A percentile compares a stretch with the other conserved stretches of the same genome.
phyloP scores from a whole-genome alignment of 805 yeast genomes.

The Zygosaccharomyces rouxii region DNA sequence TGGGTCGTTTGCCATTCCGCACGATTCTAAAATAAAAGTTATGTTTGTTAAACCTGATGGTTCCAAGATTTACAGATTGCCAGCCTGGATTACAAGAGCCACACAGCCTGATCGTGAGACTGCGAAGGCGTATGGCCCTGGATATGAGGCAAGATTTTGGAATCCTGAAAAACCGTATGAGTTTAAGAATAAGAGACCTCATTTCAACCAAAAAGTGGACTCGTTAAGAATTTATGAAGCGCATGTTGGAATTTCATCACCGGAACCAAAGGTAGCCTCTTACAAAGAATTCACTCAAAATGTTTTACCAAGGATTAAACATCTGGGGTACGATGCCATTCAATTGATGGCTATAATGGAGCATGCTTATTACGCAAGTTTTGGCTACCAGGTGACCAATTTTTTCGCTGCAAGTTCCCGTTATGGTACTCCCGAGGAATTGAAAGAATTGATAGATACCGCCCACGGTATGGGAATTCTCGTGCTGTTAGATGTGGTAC shows the following conservation, averaged over 20 bases:
- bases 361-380: conserved; percentile 96
- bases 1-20: conserved; percentile 59
- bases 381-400: conserved; percentile 94
- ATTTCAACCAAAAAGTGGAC: conserved; percentile 38
- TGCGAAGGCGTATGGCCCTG: conserved; percentile 37
- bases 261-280: conserved; percentile 79
- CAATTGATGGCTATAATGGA: conserved; percentile 99
- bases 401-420: conserved; percentile 89
- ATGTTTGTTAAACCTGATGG: conserved; percentile 63
- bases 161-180: conserved; percentile 61
- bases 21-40: conserved; percentile 74
- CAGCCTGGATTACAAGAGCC: conserved; percentile 86
- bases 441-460: conserved; percentile 82
- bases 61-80: conserved; percentile 69
- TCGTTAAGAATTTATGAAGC: conserved; percentile 85
- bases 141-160: conserved; percentile 91
- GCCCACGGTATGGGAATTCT: conserved; percentile 87
- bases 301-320: conserved; percentile 76
- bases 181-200: conserved; percentile 66
- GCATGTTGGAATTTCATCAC: conserved; percentile 90
- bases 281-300: conserved; percentile 80
- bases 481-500: conserved; percentile 88
- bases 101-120: conserved; percentile 62
- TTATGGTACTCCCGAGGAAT: conserved; percentile 92
- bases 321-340: conserved; percentile 85